Evolutionary conservation across 2,329 filamentous ascomycete genomes (phyloP).

Genomic region (Paraconiothyrium brasiliense): DNA sequence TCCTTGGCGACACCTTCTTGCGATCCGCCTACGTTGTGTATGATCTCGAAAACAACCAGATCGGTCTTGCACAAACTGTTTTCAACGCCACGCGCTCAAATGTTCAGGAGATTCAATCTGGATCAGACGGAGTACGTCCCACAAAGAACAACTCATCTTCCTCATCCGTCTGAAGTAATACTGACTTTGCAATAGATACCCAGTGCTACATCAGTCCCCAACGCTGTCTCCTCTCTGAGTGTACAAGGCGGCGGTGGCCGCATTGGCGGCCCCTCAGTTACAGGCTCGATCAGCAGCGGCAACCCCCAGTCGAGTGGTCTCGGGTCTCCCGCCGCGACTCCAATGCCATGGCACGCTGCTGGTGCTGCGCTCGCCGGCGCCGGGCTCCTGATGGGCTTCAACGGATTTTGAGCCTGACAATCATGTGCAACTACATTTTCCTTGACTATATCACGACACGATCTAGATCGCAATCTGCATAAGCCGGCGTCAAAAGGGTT

Average conservation of each 20-base stretch:
- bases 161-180: background rate
- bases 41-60: conserved; percentile 67
- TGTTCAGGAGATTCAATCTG: conserved; percentile 64
- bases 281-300: background rate
- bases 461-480: conserved; percentile 5
- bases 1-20: conserved; percentile 71
- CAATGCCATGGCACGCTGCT: conserved; percentile 39
- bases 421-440: background rate
- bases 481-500: background rate
- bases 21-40: conserved; percentile 71
- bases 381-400: conserved; percentile 43
- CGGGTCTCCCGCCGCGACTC: conserved; percentile 31
- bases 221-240: conserved; percentile 60
- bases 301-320: conserved; percentile 10
- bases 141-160: background rate
- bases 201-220: conserved; percentile 60
- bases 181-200: conserved; percentile 42
- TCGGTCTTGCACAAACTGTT: conserved; percentile 68
- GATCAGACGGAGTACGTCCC: conserved; percentile 52
- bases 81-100: conserved; percentile 64
- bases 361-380: conserved; percentile 43
- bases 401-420: conserved; percentile 37
- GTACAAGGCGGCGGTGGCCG: conserved; percentile 57
- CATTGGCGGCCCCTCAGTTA: conserved; percentile 41
- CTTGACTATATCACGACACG: conserved; percentile 4